Evolutionary conservation across 768 basidiomycete genomes (phyloP).

Genomic region (Tricholoma bakamatsutake): DNA sequence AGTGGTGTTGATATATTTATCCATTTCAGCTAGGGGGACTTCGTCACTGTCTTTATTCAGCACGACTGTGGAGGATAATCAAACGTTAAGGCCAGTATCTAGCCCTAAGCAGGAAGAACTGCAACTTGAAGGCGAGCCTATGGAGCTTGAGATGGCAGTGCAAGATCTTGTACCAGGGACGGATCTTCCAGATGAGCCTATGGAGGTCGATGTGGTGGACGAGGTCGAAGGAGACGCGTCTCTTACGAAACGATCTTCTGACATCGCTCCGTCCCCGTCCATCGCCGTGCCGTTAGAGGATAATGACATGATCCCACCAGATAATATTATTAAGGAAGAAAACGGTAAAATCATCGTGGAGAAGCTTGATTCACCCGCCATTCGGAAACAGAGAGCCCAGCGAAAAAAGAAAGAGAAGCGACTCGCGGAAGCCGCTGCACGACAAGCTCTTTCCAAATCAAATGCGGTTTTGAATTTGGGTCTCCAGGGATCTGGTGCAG

Average conservation of each 20-base stretch:
- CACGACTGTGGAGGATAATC: slow-evolving; percentile 42
- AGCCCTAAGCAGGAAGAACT: slow-evolving; percentile 17
- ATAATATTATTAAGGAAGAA: slow-evolving; percentile 22
- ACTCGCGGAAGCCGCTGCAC: slow-evolving; percentile 10
- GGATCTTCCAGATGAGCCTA: not conserved
- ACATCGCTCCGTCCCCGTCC: not conserved
- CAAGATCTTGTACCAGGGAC: not conserved
- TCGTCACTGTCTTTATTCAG: slow-evolving; percentile 43
- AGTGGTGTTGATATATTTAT: not conserved
- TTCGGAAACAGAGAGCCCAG: slow-evolving; percentile 51
- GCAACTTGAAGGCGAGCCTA: not conserved
- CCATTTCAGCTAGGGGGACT: slow-evolving; percentile 19
- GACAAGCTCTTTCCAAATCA: not conserved
- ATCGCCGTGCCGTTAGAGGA: not conserved
- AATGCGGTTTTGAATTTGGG: not conserved
- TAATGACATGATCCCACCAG: slow-evolving; percentile 8
- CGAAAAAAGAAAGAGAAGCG: slow-evolving; percentile 27
- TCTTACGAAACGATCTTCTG: not conserved
- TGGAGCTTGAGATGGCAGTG: not conserved
- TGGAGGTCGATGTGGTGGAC: not conserved
- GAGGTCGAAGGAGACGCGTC: not conserved
- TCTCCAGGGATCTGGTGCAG: not conserved
- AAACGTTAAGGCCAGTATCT: slow-evolving; percentile 24
- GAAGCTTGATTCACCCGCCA: slow-evolving; percentile 66
- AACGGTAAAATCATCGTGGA: slow-evolving; percentile 59